Evolutionary conservation across 257 asterid species (phyloP).

Genomic region (Ballota nigra): DNA sequence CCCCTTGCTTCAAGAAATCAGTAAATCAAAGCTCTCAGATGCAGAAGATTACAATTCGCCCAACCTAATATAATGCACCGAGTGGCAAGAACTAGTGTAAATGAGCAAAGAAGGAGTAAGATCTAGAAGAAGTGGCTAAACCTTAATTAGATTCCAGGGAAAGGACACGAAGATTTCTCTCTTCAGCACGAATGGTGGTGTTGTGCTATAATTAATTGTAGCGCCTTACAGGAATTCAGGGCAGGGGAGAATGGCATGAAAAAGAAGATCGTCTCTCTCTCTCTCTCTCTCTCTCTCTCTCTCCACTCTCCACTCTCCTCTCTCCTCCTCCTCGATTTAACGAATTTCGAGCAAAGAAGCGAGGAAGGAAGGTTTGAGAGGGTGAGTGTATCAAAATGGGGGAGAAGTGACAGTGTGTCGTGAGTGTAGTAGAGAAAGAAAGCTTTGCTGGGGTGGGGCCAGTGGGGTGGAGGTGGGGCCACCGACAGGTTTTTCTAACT

Average conservation of each 20-base stretch:
- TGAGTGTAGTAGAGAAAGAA: constrained; percentile 14
- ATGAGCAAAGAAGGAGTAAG: constrained; percentile 13
- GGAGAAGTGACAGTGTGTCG: constrained; percentile 23
- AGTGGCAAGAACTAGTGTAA: background rate
- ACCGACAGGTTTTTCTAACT: constrained; percentile 22
- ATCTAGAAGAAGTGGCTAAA: constrained; percentile 29
- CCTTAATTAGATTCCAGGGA: constrained; percentile 26
- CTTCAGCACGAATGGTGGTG: constrained; percentile 28
- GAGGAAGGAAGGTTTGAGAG: constrained; percentile 28
- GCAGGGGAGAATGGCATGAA: constrained; percentile 14
- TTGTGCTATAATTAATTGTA: background rate
- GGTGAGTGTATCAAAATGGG: constrained; percentile 11
- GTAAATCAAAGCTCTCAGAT: constrained; percentile 24
- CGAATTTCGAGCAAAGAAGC: constrained; percentile 32
- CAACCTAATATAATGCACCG: background rate
- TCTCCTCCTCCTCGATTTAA: background rate
- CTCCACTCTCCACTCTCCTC: constrained; percentile 20
- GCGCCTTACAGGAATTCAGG: too few species aligned
- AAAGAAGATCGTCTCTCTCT: constrained; percentile 11
- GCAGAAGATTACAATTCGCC: constrained; percentile 5
- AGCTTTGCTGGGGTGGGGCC: constrained; percentile 3
- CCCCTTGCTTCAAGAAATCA: background rate
- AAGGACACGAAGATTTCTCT: constrained; percentile 23
- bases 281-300: background rate
- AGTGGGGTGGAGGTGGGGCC: too few species aligned